These are phyloP conservation scores for Thalassiosira hispida DNA, from an alignment of 352 stramenopile genomes.

Conservation along the genomic window DNA sequence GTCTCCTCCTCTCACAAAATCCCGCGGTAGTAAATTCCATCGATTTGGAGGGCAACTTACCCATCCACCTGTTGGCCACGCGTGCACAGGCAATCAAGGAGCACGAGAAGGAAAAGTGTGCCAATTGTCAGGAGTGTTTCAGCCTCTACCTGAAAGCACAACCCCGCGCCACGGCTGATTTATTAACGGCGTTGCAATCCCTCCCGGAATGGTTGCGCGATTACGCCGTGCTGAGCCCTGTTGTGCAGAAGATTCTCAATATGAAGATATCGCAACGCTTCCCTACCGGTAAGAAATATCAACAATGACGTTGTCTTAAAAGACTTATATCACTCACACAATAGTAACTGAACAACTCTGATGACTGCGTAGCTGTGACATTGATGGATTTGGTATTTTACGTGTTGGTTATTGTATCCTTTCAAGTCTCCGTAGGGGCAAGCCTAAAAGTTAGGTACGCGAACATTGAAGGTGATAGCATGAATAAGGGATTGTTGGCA, in stretches of 20 bases:
- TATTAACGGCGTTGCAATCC: slow-evolving; percentile 76
- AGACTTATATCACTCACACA: background rate
- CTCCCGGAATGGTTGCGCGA: slow-evolving; percentile 71
- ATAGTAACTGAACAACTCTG: background rate
- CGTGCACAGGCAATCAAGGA: slow-evolving; percentile 46
- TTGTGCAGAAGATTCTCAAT: slow-evolving; percentile 76
- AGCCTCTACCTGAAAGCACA: slow-evolving; percentile 63
- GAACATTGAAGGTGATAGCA: background rate
- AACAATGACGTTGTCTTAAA: background rate
- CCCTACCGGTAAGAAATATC: slow-evolving; percentile 41
- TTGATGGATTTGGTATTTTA: slow-evolving; percentile 75
- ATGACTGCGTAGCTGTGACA: slow-evolving; percentile 35
- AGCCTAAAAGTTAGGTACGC: slow-evolving; percentile 48
- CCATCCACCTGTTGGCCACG: slow-evolving; percentile 58
- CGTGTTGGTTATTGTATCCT: slow-evolving; percentile 63
- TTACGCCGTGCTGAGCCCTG: slow-evolving; percentile 61
- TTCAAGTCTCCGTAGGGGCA: slow-evolving; percentile 50
- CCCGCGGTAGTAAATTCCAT: slow-evolving; percentile 60
- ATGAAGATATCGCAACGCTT: slow-evolving; percentile 78
- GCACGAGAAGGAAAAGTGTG: slow-evolving; percentile 49
- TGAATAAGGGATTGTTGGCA: slow-evolving; percentile 15
- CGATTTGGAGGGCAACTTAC: slow-evolving; percentile 46
- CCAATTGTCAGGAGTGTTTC: slow-evolving; percentile 71
- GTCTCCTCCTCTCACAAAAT: slow-evolving; percentile 62
- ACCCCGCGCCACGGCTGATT: slow-evolving; percentile 66